These are phyloP conservation scores for Hanseniaspora nectarophila DNA, from an alignment of 805 yeast species.

Conservation along the genomic window DNA sequence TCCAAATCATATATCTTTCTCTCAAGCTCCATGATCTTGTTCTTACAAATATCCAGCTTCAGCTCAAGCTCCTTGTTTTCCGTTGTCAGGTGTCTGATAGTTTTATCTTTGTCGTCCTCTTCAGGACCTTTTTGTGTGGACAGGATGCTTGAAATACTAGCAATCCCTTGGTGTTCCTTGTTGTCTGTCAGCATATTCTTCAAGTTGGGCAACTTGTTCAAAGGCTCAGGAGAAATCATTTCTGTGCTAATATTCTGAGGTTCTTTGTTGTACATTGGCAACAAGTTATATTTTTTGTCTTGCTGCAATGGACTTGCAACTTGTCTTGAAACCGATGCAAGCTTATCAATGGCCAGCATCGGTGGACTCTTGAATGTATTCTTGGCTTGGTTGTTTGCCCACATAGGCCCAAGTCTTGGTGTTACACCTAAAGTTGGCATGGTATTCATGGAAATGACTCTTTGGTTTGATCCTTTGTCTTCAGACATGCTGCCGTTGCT, in stretches of 20 bases:
- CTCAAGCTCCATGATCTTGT: conserved; percentile 11
- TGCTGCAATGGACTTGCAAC: neutral
- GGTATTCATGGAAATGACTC: neutral
- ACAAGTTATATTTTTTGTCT: neutral
- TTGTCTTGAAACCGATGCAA: conserved; percentile 12
- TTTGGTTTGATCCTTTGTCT: neutral
- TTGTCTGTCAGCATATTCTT: neutral
- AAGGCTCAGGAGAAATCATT: neutral
- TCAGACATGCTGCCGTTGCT: neutral
- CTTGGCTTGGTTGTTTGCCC: conserved; percentile 5
- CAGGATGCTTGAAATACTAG: neutral
- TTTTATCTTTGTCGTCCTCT: neutral
- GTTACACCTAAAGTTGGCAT: neutral
- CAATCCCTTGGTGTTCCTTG: neutral
- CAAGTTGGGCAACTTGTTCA: conserved; percentile 5
- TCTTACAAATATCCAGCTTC: conserved; percentile 12
- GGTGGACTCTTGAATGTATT: conserved; percentile 4
- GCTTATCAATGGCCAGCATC: conserved; percentile 13
- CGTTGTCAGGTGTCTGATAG: conserved; percentile 1
- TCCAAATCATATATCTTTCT: conserved; percentile 3
- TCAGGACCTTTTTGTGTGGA: neutral
- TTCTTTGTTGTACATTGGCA: neutral
- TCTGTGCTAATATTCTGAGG: neutral
- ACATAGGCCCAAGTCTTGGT: conserved; percentile 3
- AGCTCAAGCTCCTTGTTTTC: conserved; percentile 12